Evolutionary conservation across 2,329 filamentous ascomycete genomes (phyloP), one percentile per base, ranked within the genome.

Genomic region (Aspergillus tamarii): DNA sequence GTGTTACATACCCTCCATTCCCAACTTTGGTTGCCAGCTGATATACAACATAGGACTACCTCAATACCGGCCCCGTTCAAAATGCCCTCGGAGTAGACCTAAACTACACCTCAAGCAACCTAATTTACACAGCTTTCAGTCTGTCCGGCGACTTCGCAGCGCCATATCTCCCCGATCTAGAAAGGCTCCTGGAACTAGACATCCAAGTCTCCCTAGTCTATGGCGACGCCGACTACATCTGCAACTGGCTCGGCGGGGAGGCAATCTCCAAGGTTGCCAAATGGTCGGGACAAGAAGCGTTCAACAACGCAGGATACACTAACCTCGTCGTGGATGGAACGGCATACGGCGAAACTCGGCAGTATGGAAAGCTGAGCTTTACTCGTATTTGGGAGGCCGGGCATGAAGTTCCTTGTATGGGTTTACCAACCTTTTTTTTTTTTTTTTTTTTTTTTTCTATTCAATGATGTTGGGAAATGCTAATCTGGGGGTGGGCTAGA

Each of bases 301-400:
- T 94, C 73, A 79, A 83, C 1, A 75, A 80, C 0, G 88, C 92
- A 0, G 91, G 91, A 0, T 95, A 95, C 73, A 86, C 87, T 0
- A 87, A 89, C 16, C 88, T 95, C 65, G 80, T 88, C 12, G 88
- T 91, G 43, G 91, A 92, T 72, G 84, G 83, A 28, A 83, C 84
- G 6, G 76, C 86, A 88, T 72, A 91, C 58, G 92, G 92, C 26
- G 85, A 87, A 62, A 91, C 92, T 0, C 86, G 91, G 4, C 91
- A 95, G 75, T 91, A 87, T 70, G 91, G 90, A 14, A 94, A 94
- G 69, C 84, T 91, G 59, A 88, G 85, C 19, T 91, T 91, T 74
- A 87, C 86, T 60, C 83, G 89, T 9, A 82, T 91, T 54, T 91
- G 88, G 73, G 85, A 90, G 69, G 83, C 88, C n/a, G 88, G 89